phyloP scores from a whole-genome alignment of 129 eudicot species.

The Chrysanthemum seticuspe region DNA sequence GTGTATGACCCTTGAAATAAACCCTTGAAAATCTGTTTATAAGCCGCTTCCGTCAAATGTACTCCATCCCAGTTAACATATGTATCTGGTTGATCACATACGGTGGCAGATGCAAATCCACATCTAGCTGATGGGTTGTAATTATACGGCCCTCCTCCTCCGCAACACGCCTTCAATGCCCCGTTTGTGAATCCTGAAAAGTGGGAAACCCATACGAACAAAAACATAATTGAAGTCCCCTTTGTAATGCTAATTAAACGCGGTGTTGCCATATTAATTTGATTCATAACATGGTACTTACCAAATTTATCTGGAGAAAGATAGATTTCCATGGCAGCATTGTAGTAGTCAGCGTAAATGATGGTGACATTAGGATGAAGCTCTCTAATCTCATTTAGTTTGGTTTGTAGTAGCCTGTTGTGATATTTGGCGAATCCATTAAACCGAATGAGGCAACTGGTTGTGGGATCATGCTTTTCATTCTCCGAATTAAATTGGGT shows the following conservation, averaged over 20 bases:
- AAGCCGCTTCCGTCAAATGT: conserved; percentile 41
- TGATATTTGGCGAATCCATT: no score
- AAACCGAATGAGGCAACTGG: no score
- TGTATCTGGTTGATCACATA: conserved; percentile 40
- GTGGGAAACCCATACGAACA: neutral
- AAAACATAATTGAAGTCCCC: neutral
- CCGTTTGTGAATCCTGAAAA: conserved; percentile 44
- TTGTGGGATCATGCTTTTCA: conserved; percentile 33
- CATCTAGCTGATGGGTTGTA: conserved; percentile 26
- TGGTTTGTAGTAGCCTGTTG: no score
- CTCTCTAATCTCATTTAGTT: no score
- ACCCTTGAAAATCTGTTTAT: conserved; percentile 28
- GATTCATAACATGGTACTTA: no score
- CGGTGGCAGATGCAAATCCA: conserved; percentile 19
- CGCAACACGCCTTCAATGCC: conserved; percentile 52
- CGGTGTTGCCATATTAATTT: no score
- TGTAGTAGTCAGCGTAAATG: no score
- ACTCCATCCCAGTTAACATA: conserved; percentile 30
- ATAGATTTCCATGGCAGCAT: no score
- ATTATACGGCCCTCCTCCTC: conserved; percentile 46
- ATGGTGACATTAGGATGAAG: no score
- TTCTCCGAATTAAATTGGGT: conserved; percentile 8
- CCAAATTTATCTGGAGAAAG: no score
- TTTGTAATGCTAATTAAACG: neutral
- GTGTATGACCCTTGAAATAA: conserved; percentile 41